Evolutionary conservation across 225 moss, liverwort and hornwort species (phyloP), one percentile per base, ranked within the genome.

Genomic region (Anthoceros angustus): DNA sequence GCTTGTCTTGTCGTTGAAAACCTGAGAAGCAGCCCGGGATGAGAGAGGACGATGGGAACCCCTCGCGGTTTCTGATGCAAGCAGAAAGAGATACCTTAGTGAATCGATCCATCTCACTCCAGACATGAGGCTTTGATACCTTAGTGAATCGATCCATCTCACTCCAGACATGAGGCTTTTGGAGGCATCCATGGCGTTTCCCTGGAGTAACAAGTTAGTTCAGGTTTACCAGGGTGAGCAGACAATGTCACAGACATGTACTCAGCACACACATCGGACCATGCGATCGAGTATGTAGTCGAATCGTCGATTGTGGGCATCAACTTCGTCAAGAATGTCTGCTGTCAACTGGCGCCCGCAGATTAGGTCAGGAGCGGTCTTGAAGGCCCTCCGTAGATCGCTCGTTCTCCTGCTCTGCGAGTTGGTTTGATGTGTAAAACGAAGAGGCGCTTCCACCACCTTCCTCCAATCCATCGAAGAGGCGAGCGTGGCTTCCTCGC

Each of bases 201-300:
- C 93, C 93, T 94, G 82, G n/a, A n/a, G n/a, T n/a, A n/a, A n/a
- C n/a, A 50, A 50, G 49, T 14, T 14, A 50, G 49, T 14, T 50
- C 49, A 50, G 49, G 20, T n/a, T n/a, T n/a, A n/a, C 43, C 66
- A 41, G 39, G 39, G 2, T 39, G 32, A 42, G 11, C 2, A 32
- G 7, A 39, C 24, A 66, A 26, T 9, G 26, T 10, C 8, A 39
- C 21, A 46, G 12, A 21, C 24, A 15, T n/a, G n/a, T n/a, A n/a
- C 15, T 10, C 18, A 40, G 61, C n/a, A 42, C 39, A 66, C 43
- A 66, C 12, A 66, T 39, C 38, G 25, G 42, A 49, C 90, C 93
- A 94, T 90, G 72, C 90, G 80, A 67, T 86, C 90, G 66, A 94
- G 84, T 76, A 94, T n/a, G n/a, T n/a, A n/a, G n/a, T n/a, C n/a